These are phyloP conservation scores for Amanita thiersii DNA, from an alignment of 768 basidiomycete species.

Conservation along the genomic window DNA sequence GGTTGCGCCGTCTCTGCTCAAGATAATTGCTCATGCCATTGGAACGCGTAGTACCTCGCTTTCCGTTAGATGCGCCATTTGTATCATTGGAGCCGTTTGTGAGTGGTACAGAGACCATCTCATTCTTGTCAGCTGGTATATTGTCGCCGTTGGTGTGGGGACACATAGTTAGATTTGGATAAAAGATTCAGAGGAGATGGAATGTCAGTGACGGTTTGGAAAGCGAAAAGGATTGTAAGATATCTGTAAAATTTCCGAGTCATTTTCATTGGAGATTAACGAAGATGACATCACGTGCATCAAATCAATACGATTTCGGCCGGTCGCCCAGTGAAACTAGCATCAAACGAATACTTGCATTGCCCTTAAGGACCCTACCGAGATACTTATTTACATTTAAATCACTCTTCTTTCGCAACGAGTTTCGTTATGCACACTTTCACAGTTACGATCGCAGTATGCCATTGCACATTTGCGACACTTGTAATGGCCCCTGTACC, in stretches of 20 bases:
- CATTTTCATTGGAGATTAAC: no score
- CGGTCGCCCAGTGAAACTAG: no score
- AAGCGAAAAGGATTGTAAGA: constrained; percentile 4
- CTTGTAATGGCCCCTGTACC: constrained; percentile 75
- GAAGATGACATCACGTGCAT: neutral
- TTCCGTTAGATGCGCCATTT: constrained; percentile 22
- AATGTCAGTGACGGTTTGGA: constrained; percentile 4
- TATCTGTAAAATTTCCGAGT: neutral
- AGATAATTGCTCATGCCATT: constrained; percentile 26
- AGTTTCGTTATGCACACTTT: constrained; percentile 68
- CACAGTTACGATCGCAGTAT: constrained; percentile 70
- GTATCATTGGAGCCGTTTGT: constrained; percentile 31
- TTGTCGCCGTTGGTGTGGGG: constrained; percentile 47
- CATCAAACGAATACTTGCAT: no score
- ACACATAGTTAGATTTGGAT: constrained; percentile 43
- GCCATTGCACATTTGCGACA: constrained; percentile 72
- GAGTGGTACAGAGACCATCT: constrained; percentile 71
- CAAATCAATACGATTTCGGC: neutral
- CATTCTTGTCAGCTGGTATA: constrained; percentile 32
- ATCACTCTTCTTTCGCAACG: constrained; percentile 70
- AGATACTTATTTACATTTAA: no score
- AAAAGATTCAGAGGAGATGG: constrained; percentile 10
- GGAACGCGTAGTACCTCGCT: constrained; percentile 30
- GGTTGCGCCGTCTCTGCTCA: constrained; percentile 47
- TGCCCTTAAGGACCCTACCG: no score